These are phyloP conservation scores for Schwanniomyces polymorphus DNA, from an alignment of 805 yeast species.

Conservation along the genomic window DNA sequence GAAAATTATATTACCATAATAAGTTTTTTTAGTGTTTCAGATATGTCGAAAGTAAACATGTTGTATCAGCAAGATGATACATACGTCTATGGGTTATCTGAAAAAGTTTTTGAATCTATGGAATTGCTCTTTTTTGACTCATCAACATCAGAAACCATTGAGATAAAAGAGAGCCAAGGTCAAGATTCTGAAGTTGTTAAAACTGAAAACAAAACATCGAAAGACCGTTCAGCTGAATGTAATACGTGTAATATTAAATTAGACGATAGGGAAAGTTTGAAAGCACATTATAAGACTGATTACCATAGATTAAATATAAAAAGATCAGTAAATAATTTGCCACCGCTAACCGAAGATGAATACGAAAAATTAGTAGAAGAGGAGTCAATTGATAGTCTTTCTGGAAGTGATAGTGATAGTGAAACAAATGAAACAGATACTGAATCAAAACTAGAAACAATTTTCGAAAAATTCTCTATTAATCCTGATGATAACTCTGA, in stretches of 20 bases:
- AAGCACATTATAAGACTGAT: constrained; percentile 57
- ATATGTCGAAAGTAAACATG: not conserved
- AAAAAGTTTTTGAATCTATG: constrained; percentile 43
- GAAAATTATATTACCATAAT: no score
- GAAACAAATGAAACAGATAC: constrained; percentile 24
- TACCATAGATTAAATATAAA: constrained; percentile 60
- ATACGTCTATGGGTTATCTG: constrained; percentile 50
- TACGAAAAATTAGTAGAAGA: constrained; percentile 56
- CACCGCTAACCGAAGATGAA: constrained; percentile 52
- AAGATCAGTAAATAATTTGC: constrained; percentile 46
- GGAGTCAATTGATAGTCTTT: constrained; percentile 53
- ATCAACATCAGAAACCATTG: constrained; percentile 33
- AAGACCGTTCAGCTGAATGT: constrained; percentile 9
- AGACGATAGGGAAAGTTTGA: constrained; percentile 11
- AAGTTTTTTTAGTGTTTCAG: not conserved
- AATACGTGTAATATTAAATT: constrained; percentile 14
- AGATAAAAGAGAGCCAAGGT: not conserved
- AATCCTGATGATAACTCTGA: constrained; percentile 20
- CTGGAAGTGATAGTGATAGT: constrained; percentile 49
- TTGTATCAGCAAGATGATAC: constrained; percentile 24
- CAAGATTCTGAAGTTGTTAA: not conserved
- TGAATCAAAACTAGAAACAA: constrained; percentile 15
- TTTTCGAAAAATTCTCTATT: constrained; percentile 14
- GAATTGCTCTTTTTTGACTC: constrained; percentile 58
- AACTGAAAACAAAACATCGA: not conserved